phyloP scores from a whole-genome alignment of 352 stramenopile species.

The Plasmopara viticola region DNA sequence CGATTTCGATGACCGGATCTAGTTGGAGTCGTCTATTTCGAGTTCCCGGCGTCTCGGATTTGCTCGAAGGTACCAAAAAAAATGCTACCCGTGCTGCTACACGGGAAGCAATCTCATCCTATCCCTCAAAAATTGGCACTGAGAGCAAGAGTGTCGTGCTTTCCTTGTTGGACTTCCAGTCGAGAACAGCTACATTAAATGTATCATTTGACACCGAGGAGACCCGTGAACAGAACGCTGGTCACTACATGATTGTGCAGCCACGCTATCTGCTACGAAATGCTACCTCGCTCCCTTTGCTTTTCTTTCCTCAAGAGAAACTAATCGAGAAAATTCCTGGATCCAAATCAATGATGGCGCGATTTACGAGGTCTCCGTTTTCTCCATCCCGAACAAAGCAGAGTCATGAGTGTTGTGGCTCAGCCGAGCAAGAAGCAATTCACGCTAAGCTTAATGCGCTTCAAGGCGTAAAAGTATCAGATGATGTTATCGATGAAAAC shows the following conservation, averaged over 20 bases:
- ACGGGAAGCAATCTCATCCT: constrained; percentile 15
- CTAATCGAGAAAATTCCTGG: constrained; percentile 41
- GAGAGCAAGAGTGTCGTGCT: constrained; percentile 38
- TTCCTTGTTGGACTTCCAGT: constrained; percentile 51
- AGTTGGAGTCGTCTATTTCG: constrained; percentile 77
- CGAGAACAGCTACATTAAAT: constrained; percentile 50
- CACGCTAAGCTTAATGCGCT: constrained; percentile 66
- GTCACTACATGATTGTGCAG: constrained; percentile 59
- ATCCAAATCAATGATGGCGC: constrained; percentile 50
- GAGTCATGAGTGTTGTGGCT: constrained; percentile 40
- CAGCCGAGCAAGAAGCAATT: constrained; percentile 59
- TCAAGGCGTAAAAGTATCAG: constrained; percentile 22
- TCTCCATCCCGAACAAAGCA: constrained; percentile 39
- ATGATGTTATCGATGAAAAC: constrained; percentile 30
- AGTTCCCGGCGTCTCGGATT: constrained; percentile 32
- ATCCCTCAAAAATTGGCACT: constrained; percentile 4
- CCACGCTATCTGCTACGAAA: constrained; percentile 60
- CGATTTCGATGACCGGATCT: constrained; percentile 67
- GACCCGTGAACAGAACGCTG: constrained; percentile 33
- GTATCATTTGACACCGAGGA: constrained; percentile 51
- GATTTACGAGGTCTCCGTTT: constrained; percentile 40
- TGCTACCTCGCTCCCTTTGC: constrained; percentile 40
- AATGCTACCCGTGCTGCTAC: constrained; percentile 3
- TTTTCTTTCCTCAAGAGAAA: constrained; percentile 52
- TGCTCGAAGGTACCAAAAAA: constrained; percentile 3